Evolutionary conservation across 345 rosid species (phyloP).

Genomic region (Lenwebbia sp.): DNA sequence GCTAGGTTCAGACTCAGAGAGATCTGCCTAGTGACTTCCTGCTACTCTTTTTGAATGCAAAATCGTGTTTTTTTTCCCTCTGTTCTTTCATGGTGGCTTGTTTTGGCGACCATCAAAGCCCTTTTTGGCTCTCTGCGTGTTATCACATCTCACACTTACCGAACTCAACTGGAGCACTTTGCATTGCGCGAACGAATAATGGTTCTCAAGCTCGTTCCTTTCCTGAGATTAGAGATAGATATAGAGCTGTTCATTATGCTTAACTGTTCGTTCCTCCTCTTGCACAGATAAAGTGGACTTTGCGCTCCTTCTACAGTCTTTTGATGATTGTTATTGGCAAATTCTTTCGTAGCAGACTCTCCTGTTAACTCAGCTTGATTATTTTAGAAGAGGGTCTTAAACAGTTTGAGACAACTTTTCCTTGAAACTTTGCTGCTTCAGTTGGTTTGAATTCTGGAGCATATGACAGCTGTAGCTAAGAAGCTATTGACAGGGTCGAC

Average conservation of each 20-base stretch:
- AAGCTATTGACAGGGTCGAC: not conserved
- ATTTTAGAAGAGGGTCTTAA: not conserved
- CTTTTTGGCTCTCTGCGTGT: not conserved
- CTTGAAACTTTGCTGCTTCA: not conserved
- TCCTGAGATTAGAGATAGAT: not conserved
- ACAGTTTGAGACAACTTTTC: not conserved
- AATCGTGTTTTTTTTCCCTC: not conserved
- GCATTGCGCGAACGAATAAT: not conserved
- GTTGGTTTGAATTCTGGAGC: not conserved
- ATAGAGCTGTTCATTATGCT: not conserved
- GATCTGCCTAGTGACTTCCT: not conserved
- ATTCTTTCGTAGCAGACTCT: not conserved
- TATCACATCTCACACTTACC: not conserved
- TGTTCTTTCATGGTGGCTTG: not conserved
- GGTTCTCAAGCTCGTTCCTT: not conserved
- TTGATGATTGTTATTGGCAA: not conserved
- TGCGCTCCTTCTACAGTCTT: not conserved
- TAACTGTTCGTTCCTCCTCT: not conserved
- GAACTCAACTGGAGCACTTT: not conserved
- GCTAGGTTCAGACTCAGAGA: not conserved
- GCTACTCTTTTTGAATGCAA: not conserved
- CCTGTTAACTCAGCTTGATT: not conserved
- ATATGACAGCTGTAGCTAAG: not conserved
- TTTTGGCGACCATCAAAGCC: not conserved
- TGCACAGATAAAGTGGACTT: not conserved